Percentiles rank a stretch among this genome's conserved stretches.
phyloP scores from a whole-genome alignment of 441 rosid species.

The Erysimum pusillum region DNA sequence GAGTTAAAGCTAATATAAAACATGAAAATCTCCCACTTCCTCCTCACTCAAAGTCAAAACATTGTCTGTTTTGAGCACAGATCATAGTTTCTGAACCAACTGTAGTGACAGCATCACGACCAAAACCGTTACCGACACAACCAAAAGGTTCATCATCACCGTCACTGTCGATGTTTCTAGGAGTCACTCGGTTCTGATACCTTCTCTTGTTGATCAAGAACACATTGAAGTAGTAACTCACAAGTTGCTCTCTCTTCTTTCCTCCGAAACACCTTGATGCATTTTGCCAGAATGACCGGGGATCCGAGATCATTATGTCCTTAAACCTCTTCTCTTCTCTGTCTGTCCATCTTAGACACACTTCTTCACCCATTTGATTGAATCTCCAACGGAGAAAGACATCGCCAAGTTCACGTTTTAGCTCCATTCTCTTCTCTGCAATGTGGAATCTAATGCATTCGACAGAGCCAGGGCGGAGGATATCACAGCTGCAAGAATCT shows the following conservation, averaged over 20 bases:
- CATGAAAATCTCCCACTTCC: constrained; percentile 24
- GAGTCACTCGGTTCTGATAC: constrained; percentile 72
- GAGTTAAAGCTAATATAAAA: constrained; percentile 3
- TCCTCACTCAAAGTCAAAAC: constrained; percentile 51
- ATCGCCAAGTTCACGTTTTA: constrained; percentile 62
- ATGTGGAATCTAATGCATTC: constrained; percentile 65
- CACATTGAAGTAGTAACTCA: constrained; percentile 69
- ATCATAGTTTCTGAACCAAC: constrained; percentile 51
- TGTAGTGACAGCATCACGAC: constrained; percentile 49
- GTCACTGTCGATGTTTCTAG: constrained; percentile 58
- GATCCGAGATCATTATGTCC: constrained; percentile 45
- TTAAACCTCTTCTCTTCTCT: constrained; percentile 62
- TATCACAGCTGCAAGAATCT: constrained; percentile 52
- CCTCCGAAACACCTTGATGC: constrained; percentile 45
- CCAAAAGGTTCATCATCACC: constrained; percentile 60
- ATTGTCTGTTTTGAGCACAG: constrained; percentile 65
- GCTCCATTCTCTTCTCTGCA: constrained; percentile 67
- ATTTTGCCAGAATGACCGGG: constrained; percentile 48
- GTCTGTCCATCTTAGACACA: constrained; percentile 59
- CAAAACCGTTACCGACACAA: constrained; percentile 58
- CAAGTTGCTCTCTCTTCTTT: constrained; percentile 57
- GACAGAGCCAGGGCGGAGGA: constrained; percentile 48
- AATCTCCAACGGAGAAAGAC: constrained; percentile 63
- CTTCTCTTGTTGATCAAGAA: constrained; percentile 58
- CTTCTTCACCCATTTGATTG: constrained; percentile 72